Percentiles rank a stretch among this genome's conserved stretches.
Conservation (phyloP, 2,329 filamentous ascomycete genomes). For the Penicillium corylophilum region DNA sequence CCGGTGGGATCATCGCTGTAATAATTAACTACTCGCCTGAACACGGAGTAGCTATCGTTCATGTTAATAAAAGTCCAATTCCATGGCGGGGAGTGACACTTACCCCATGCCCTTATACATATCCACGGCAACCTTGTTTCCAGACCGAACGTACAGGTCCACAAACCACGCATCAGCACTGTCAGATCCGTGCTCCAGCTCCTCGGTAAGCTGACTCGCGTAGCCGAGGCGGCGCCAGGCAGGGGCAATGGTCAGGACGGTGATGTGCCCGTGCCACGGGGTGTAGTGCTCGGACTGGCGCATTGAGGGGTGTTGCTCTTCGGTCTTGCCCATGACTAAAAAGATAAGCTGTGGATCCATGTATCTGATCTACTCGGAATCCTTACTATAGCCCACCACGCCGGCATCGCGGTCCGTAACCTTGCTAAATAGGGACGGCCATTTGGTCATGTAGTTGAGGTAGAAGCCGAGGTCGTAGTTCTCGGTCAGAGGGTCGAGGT, state of each 20-base stretch:
- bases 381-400: conserved; percentile 88
- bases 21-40: conserved; percentile 83
- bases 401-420: conserved; percentile 83
- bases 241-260: conserved; percentile 87
- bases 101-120: conserved; percentile 89
- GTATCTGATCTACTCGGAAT: not conserved
- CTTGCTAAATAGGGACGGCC: conserved; percentile 91
- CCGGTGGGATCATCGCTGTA: conserved; percentile 81
- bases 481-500: conserved; percentile 94
- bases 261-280: conserved; percentile 99
- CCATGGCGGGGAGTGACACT: conserved; percentile 18
- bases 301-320: conserved; percentile 75
- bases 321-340: conserved; percentile 92
- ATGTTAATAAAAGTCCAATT: conserved; percentile 3
- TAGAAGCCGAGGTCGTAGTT: conserved; percentile 97
- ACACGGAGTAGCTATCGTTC: conserved; percentile 67
- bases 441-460: conserved; percentile 90
- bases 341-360: conserved; percentile 1
- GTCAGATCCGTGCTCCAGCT: conserved; percentile 79
- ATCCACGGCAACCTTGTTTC: conserved; percentile 80
- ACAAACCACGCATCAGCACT: conserved; percentile 89
- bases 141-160: conserved; percentile 86
- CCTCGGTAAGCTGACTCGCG: conserved; percentile 76
- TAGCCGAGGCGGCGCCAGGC: conserved; percentile 82
- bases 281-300: conserved; percentile 82